Evolutionary conservation across 306 rosid species (phyloP).

Genomic region (Cucumis melo): DNA sequence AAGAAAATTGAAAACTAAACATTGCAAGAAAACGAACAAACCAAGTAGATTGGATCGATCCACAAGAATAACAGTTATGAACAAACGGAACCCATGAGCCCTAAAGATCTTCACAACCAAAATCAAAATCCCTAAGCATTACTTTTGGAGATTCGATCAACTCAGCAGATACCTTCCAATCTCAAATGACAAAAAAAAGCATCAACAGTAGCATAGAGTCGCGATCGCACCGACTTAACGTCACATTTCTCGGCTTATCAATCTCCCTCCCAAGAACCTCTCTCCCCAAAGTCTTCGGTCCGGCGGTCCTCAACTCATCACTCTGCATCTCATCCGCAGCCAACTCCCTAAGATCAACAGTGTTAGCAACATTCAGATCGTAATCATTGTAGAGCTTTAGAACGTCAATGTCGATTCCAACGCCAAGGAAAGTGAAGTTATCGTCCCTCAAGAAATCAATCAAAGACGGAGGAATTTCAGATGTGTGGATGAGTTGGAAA

Average conservation of each 20-base stretch:
- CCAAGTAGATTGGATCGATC: too few relatives aligned
- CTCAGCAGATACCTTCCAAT: slow-evolving; percentile 9
- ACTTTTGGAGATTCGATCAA: too few relatives aligned
- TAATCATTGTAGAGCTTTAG: slow-evolving; percentile 20
- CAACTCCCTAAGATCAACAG: slow-evolving; percentile 14
- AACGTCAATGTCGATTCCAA: slow-evolving; percentile 16
- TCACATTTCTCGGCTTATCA: slow-evolving; percentile 24
- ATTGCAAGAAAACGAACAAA: too few relatives aligned
- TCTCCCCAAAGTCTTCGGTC: slow-evolving; percentile 22
- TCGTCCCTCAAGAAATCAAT: too few relatives aligned
- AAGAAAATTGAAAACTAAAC: too few relatives aligned
- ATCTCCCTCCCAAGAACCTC: slow-evolving; percentile 19
- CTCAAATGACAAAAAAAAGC: slow-evolving; percentile 29
- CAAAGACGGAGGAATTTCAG: slow-evolving; percentile 11
- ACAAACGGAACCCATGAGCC: too few relatives aligned
- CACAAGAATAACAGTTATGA: too few relatives aligned
- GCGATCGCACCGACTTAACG: slow-evolving; percentile 32
- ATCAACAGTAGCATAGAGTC: slow-evolving; percentile 31
- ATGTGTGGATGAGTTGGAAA: slow-evolving; percentile 18
- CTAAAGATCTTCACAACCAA: too few relatives aligned
- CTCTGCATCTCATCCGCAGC: background rate
- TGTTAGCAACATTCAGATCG: slow-evolving; percentile 8
- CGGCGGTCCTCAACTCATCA: slow-evolving; percentile 12
- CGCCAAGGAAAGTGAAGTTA: slow-evolving; percentile 19
- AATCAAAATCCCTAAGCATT: too few relatives aligned